A percentile compares a stretch with the other conserved stretches of the same genome.
These are phyloP conservation scores for Sporothrix protearum DNA, from an alignment of 2,329 filamentous ascomycete species.

Conservation along the genomic window DNA sequence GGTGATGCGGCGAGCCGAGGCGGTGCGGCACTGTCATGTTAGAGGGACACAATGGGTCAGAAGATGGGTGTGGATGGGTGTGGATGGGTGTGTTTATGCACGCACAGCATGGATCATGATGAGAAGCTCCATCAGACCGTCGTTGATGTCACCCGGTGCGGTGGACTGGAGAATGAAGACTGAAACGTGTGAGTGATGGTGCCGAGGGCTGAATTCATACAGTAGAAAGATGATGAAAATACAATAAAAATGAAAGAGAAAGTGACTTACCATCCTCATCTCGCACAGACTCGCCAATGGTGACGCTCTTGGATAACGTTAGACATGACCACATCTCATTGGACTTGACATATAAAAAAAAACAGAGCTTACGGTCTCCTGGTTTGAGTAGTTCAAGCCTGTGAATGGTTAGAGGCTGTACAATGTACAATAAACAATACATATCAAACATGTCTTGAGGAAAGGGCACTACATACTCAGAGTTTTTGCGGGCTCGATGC, in stretches of 20 bases:
- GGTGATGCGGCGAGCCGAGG: conserved; percentile 31
- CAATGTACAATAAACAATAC: not conserved
- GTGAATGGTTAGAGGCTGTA: conserved; percentile 10
- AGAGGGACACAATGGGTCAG: not conserved
- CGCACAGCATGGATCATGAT: conserved; percentile 86
- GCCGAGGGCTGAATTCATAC: no score
- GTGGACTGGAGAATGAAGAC: conserved; percentile 95
- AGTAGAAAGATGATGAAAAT: no score
- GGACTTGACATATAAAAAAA: not conserved
- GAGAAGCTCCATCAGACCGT: conserved; percentile 94
- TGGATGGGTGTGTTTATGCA: no score
- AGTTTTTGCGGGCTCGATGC: conserved; percentile 30
- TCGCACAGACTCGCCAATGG: conserved; percentile 90
- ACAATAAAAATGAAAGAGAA: not conserved
- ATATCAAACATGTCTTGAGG: not conserved
- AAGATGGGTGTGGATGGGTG: not conserved
- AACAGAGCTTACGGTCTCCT: conserved; percentile 55
- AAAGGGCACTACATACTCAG: not conserved
- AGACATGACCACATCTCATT: not conserved
- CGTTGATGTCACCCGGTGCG: conserved; percentile 92
- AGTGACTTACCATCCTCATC: conserved; percentile 70
- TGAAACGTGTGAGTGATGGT: not conserved
- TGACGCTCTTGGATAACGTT: conserved; percentile 59
- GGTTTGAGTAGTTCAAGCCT: conserved; percentile 74
- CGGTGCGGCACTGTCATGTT: conserved; percentile 29